These are phyloP conservation scores for Strobilomyces dryophilus DNA, from an alignment of 768 basidiomycete species.

Conservation along the genomic window DNA sequence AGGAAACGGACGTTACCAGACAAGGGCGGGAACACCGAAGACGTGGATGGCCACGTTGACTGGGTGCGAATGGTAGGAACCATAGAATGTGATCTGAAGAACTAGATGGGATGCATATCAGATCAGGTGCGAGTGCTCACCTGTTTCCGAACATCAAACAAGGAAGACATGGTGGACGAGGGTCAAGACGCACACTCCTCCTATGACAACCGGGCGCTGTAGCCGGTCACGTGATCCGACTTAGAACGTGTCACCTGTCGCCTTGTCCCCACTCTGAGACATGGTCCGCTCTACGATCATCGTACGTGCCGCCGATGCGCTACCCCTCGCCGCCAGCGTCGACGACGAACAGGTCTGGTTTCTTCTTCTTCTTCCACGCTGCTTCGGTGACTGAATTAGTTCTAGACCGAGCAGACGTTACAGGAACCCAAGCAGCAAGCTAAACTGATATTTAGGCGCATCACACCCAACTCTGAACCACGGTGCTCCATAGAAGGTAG, in stretches of 20 bases:
- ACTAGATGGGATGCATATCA: conserved; percentile 2
- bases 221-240: conserved; percentile 11
- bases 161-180: conserved; percentile 29
- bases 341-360: conserved; percentile 88
- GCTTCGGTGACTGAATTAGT: conserved; percentile 5
- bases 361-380: background rate
- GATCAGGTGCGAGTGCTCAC: conserved; percentile 32
- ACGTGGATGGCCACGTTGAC: conserved; percentile 85
- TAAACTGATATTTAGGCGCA: conserved; percentile 92
- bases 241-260: background rate
- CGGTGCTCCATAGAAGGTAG: conserved; percentile 97
- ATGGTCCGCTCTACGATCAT: conserved; percentile 91
- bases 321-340: conserved; percentile 92
- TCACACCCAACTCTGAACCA: conserved; percentile 92
- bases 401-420: conserved; percentile 85
- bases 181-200: no score
- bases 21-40: conserved; percentile 75
- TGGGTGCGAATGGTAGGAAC: conserved; percentile 84
- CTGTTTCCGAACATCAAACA: conserved; percentile 72
- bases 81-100: conserved; percentile 83
- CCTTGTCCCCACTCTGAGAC: background rate
- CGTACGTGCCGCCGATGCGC: conserved; percentile 78
- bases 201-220: background rate
- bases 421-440: conserved; percentile 99
- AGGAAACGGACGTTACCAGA: conserved; percentile 53